Conservation (phyloP, 768 basidiomycete genomes). For the Auriscalpium vulgare region DNA sequence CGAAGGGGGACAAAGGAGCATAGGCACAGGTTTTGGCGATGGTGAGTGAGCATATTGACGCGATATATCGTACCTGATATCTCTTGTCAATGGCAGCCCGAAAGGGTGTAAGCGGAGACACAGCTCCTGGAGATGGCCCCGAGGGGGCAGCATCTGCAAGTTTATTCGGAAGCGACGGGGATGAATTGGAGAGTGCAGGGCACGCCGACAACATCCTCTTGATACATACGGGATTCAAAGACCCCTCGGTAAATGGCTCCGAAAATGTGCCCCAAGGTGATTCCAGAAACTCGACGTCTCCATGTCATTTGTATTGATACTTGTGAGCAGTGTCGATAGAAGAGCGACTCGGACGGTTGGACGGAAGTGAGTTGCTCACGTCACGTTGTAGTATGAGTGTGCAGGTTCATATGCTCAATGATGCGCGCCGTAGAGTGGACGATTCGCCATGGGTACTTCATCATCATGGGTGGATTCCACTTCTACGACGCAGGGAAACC, state of each 20-base stretch:
- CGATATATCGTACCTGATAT: neutral
- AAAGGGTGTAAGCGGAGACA: too few relatives aligned
- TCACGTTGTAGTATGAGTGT: neutral
- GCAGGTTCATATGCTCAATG: neutral
- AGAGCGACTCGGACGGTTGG: neutral
- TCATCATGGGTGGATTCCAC: neutral
- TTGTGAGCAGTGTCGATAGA: neutral
- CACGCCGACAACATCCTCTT: too few relatives aligned
- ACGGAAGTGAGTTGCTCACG: neutral
- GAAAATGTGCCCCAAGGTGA: too few relatives aligned
- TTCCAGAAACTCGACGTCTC: too few relatives aligned
- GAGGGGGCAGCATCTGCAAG: too few relatives aligned
- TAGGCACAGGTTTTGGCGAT: neutral
- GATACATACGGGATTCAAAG: too few relatives aligned
- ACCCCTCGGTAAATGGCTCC: too few relatives aligned
- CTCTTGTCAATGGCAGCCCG: neutral
- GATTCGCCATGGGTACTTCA: neutral
- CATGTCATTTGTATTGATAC: too few relatives aligned
- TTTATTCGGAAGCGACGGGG: too few relatives aligned
- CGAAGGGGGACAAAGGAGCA: neutral
- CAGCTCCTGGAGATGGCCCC: too few relatives aligned
- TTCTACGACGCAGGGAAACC: conserved; percentile 4
- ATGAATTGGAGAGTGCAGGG: too few relatives aligned
- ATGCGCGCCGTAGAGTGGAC: conserved; percentile 1
- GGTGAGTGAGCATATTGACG: neutral